A percentile compares a stretch with the other conserved stretches of the same genome.
Conservation (phyloP, 2,329 filamentous ascomycete genomes). For the Arthrobotrys pseudoclavata region DNA sequence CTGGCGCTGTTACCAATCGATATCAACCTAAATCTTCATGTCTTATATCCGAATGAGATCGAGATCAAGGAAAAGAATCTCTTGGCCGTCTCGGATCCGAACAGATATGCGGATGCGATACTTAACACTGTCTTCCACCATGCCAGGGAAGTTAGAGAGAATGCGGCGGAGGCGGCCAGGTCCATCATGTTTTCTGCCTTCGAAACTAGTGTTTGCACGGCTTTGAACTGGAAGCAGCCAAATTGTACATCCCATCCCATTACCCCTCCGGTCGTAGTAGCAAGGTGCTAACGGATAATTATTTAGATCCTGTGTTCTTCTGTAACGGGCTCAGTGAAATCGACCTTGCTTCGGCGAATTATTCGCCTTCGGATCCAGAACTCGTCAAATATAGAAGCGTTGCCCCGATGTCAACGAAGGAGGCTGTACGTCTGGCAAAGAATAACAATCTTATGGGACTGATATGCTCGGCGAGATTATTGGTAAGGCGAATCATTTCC, state of each 20-base stretch:
- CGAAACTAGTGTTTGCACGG: slow-evolving; percentile 89
- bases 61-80: slow-evolving; percentile 80
- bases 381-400: slow-evolving; percentile 69
- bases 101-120: slow-evolving; percentile 85
- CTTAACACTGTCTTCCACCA: slow-evolving; percentile 91
- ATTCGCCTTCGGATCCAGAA: slow-evolving; percentile 73
- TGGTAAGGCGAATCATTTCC: slow-evolving; percentile 72
- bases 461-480: slow-evolving; percentile 85
- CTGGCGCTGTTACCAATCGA: slow-evolving; percentile 80
- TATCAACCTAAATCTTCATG: slow-evolving; percentile 91
- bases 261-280: not conserved
- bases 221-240: slow-evolving; percentile 98
- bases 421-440: slow-evolving; percentile 91
- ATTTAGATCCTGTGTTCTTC: slow-evolving; percentile 85
- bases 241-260: slow-evolving; percentile 75
- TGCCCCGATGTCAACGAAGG: slow-evolving; percentile 83
- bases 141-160: slow-evolving; percentile 77
- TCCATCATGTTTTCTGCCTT: slow-evolving; percentile 96
- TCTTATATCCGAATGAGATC: slow-evolving; percentile 83
- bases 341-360: slow-evolving; percentile 65
- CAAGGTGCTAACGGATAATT: not conserved
- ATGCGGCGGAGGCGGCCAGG: slow-evolving; percentile 79
- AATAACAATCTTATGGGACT: slow-evolving; percentile 99
- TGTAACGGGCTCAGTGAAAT: slow-evolving; percentile 86
- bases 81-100: slow-evolving; percentile 83